Base-by-base conservation (phyloP, 2,329 filamentous ascomycete species). In the Sporothrix variecibatus region DNA sequence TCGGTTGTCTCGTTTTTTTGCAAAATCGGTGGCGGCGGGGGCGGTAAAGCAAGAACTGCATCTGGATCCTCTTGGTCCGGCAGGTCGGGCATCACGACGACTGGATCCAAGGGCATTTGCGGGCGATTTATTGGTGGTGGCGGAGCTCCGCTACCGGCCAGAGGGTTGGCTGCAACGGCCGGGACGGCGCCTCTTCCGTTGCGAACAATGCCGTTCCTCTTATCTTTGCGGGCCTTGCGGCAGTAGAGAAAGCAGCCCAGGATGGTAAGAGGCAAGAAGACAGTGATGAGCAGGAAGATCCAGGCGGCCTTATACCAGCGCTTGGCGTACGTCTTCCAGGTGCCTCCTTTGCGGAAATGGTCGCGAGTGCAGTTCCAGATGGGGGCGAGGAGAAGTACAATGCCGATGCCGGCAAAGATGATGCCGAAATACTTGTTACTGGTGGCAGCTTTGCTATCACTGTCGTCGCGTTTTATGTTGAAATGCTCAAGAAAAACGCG, bases 31-130 rank as follows among this genome's bases (percentile, higher is more conserved):
- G 31, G 60, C 20, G 60, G 31, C 20, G 58, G 31, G 2, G 31
- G 58, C 31, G 28, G 58, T 11, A 34, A 8, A 23, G 8, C 31
- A 9, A 11, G 7, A 26, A 62, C 53, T 15, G 69, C 69, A 20
- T 72, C 69, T 2, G 69, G 69, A 26, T 72, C 69, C 8, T 72
- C 53, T 26, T 49, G 69, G 69, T 62, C 53, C 8, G 53, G 34
- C 26, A 31, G 15, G 38, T 72, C 69, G 38, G 69, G 69, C 53
- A 62, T 40, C 15, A 72, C 38, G 12, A 72, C 69, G 3, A 72
- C 53, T 23, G 69, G 53, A n/a, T 49, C 56, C 26, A 72, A 56
- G 4, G 69, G 23, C 69, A 72, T 72, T 17, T 60, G 69, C n/a
- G 69, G 51, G 9, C 67, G 46, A 9, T 17, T 20, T 2, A 12